Evolutionary conservation across 768 basidiomycete genomes (phyloP).

Genomic region (Lyophyllum decastes): DNA sequence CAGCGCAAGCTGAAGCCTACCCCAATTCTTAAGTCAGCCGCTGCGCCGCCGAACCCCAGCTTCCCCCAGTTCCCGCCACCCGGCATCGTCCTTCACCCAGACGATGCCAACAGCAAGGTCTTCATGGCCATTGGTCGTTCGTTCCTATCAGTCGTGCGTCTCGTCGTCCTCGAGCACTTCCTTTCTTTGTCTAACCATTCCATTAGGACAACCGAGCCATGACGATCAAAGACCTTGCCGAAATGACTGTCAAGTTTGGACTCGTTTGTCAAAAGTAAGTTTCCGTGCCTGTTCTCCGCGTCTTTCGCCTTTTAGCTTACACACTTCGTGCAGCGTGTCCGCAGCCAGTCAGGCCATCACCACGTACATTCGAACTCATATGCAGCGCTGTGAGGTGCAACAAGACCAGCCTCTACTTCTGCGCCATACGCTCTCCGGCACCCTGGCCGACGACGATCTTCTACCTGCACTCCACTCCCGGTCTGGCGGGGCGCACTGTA

Average conservation of each 20-base stretch:
- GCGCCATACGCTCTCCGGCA: conserved; percentile 73
- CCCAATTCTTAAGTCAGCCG: conserved; percentile 18
- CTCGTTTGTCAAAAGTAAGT: conserved; percentile 75
- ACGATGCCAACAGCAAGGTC: conserved; percentile 72
- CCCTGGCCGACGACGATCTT: conserved; percentile 71
- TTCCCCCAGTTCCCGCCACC: conserved; percentile 58
- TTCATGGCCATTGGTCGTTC: conserved; percentile 73
- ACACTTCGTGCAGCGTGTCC: conserved; percentile 50
- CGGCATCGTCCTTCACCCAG: conserved; percentile 68
- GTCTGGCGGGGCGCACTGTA: conserved; percentile 62
- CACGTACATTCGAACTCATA: conserved; percentile 77
- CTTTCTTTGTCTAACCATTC: conserved; percentile 13
- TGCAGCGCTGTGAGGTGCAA: conserved; percentile 68
- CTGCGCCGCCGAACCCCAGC: conserved; percentile 16
- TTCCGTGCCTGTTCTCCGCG: not conserved
- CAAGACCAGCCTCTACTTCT: conserved; percentile 76
- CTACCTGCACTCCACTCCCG: conserved; percentile 70
- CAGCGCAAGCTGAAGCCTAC: conserved; percentile 15
- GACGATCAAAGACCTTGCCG: conserved; percentile 85
- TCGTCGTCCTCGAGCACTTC: conserved; percentile 19
- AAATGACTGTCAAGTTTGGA: conserved; percentile 64
- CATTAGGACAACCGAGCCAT: conserved; percentile 76
- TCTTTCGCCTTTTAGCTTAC: conserved; percentile 5
- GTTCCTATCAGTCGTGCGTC: conserved; percentile 71
- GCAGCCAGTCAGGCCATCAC: conserved; percentile 83